phyloP scores from a whole-genome alignment of 2,329 filamentous ascomycete species.

The Colletotrichum graminicola region DNA sequence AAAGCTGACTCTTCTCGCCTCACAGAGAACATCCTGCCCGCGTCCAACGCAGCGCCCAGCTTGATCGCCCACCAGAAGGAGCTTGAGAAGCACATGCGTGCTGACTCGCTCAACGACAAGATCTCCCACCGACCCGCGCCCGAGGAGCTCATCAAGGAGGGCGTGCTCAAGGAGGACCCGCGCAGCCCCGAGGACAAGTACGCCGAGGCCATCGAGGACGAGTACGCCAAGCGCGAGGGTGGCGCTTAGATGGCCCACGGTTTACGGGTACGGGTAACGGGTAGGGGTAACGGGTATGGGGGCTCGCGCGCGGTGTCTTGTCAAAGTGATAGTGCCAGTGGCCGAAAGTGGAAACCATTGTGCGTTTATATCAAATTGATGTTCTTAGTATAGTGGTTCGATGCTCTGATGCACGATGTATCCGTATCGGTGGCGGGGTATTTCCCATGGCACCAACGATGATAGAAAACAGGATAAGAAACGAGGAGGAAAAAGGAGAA shows the following conservation, averaged over 20 bases:
- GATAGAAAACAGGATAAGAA: neutral
- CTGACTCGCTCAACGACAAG: slow-evolving; percentile 88
- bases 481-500: neutral
- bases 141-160: slow-evolving; percentile 81
- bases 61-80: slow-evolving; percentile 86
- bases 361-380: slow-evolving; percentile 1
- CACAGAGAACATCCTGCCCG: slow-evolving; percentile 87
- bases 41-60: slow-evolving; percentile 80
- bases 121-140: slow-evolving; percentile 82
- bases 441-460: slow-evolving; percentile 24
- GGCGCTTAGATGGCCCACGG: slow-evolving; percentile 58
- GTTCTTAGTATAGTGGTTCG: neutral
- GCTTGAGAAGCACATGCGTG: slow-evolving; percentile 89
- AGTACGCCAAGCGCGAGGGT: slow-evolving; percentile 73
- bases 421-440: neutral
- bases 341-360: slow-evolving; percentile 13
- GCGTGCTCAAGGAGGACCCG: slow-evolving; percentile 80
- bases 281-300: neutral
- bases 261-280: too few species aligned
- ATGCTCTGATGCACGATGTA: neutral
- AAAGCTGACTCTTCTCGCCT: slow-evolving; percentile 27
- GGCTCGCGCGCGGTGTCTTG: neutral
- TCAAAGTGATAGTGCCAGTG: neutral
- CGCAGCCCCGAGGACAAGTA: slow-evolving; percentile 69
- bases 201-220: slow-evolving; percentile 72